These are phyloP conservation scores for Eucalyptus pauciflora DNA, from an alignment of 345 rosid species.

Conservation along the genomic window DNA sequence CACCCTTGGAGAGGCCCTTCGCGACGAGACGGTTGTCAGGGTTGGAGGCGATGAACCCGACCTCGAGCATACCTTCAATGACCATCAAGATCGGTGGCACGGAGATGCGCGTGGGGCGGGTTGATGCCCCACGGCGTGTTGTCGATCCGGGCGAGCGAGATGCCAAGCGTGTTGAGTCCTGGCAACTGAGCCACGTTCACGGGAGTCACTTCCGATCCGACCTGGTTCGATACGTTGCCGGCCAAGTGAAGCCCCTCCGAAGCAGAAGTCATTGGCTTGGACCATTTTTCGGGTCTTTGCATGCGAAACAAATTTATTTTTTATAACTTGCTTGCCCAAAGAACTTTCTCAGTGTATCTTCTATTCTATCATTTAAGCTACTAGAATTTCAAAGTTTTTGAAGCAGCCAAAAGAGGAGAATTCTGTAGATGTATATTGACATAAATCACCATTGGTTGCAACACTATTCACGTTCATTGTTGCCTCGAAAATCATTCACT, in stretches of 20 bases:
- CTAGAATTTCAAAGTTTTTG: too few relatives aligned
- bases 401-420: too few relatives aligned
- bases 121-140: background rate
- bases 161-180: slow-evolving; percentile 7
- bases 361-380: too few relatives aligned
- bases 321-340: background rate
- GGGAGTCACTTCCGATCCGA: slow-evolving; percentile 3
- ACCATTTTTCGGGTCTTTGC: background rate
- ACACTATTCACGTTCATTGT: background rate
- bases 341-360: background rate
- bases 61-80: slow-evolving; percentile 1
- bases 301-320: background rate
- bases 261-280: slow-evolving; percentile 1
- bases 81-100: slow-evolving; percentile 1
- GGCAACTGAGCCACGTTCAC: slow-evolving; percentile 1
- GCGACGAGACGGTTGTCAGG: slow-evolving; percentile 3
- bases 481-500: background rate
- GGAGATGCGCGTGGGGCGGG: slow-evolving; percentile 2
- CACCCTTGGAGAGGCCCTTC: slow-evolving; percentile 2
- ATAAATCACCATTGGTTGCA: too few relatives aligned
- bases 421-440: background rate
- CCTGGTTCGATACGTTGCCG: slow-evolving; percentile 1
- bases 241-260: slow-evolving; percentile 1
- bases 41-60: slow-evolving; percentile 9
- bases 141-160: slow-evolving; percentile 1